Evolutionary conservation across 441 rosid species (phyloP).

Genomic region (Mallotus repandus): DNA sequence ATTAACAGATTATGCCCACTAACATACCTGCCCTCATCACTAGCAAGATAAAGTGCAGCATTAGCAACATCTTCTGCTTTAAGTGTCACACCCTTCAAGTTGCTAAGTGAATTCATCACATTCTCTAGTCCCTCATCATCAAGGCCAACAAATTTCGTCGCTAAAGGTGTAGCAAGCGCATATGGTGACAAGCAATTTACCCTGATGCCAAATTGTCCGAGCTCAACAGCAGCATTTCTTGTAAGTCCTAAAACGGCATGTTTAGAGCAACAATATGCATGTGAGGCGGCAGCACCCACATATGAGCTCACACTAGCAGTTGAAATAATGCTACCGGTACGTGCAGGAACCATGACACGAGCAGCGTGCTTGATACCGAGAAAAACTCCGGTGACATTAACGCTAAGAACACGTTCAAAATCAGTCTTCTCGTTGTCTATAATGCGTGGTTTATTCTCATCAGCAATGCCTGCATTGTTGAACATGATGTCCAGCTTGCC

Average conservation of each 20-base stretch:
- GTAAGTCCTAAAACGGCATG: conserved; percentile 49
- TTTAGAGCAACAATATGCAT: conserved; percentile 47
- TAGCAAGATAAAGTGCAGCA: conserved; percentile 50
- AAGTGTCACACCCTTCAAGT: conserved; percentile 48
- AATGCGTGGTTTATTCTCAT: conserved; percentile 32
- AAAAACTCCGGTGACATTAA: conserved; percentile 46
- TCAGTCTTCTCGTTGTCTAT: conserved; percentile 34
- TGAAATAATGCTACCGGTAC: conserved; percentile 41
- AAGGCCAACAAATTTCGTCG: conserved; percentile 29
- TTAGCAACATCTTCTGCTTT: conserved; percentile 55
- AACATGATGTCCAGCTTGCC: conserved; percentile 46
- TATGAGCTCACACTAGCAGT: conserved; percentile 40
- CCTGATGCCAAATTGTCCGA: conserved; percentile 43
- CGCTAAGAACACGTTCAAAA: conserved; percentile 38
- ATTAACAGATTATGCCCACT: conserved; percentile 56
- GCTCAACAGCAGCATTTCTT: conserved; percentile 41
- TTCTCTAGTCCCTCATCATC: conserved; percentile 26
- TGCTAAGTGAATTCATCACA: conserved; percentile 25
- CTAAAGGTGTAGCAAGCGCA: conserved; percentile 41
- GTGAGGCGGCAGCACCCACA: conserved; percentile 36
- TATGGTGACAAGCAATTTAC: conserved; percentile 44
- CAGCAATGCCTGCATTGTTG: conserved; percentile 46
- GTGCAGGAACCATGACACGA: conserved; percentile 36
- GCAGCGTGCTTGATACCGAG: conserved; percentile 44
- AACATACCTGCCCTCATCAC: conserved; percentile 54